Base-by-base conservation (phyloP, 2,329 filamentous ascomycete species). In the Xylariaceae sp. region DNA sequence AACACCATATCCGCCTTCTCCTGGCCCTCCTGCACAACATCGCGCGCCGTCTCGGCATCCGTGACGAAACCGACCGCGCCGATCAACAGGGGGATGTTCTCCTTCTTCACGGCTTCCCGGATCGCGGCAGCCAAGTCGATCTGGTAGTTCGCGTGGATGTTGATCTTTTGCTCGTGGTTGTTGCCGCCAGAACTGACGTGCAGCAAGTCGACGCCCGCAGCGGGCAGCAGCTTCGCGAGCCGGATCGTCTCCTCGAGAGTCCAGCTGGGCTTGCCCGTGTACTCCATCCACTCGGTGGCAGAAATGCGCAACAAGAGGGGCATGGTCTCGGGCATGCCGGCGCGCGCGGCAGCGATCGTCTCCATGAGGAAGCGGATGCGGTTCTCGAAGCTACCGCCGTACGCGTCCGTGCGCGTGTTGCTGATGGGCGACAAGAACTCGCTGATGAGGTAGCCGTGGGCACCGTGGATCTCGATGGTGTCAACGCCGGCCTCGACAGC, bases 161-260 rank as follows among this genome's bases (percentile, higher is more conserved):
- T 73, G 64, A 90, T 83, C 70, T 85, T 77, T 70, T 89, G 86
- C 50, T 74, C 72, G 42, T 78, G 73, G 70, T 85, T 82, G 71
- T 89, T 88, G 45, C 89, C 92, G 39, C 86, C 90, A 0, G 86
- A 87, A 66, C 87, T 91, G 59, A 96, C 84, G 72, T 97, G 92
- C 35, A 96, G 80, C 13, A 96, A 77, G 71, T 97, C 92, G 49
- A 96, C 82, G 35, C 92, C 92, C 10, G 81, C 78, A 0, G 81
- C 82, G 0, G 89, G 88, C 0, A 97, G 81, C 8, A 88, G 76
- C 70, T 83, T 81, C 11, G 90, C 88, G 2, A 94, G 82, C 56
- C 75, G 77, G 62, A 88, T 82, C 60, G 73, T 88, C 65, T 92
- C 82, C 49, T 87, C 81, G n/a, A 87, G 67, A 3, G 84, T 86